Evolutionary conservation across 371 early-diverging fungal species (phyloP), one percentile per base, ranked within the genome.

Genomic region (Syncephalastrum contaminatum): DNA sequence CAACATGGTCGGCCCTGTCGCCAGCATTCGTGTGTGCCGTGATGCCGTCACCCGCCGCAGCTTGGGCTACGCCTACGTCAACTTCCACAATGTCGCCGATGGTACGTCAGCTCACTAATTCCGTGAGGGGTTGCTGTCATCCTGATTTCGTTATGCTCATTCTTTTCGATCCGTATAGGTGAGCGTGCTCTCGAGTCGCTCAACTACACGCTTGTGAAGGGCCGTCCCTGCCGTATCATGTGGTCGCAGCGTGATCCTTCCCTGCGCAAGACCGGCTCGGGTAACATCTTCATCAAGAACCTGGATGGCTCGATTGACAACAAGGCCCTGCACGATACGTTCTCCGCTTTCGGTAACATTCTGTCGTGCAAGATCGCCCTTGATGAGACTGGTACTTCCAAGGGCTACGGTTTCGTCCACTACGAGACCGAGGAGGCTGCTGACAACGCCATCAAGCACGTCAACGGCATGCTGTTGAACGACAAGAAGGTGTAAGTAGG

Each of bases 211-310:
- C 76, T 84, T 72, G 87, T 98, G 73, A 95, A 94, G 85, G 94
- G 92, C 62, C 87, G 88, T 64, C 86, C 95, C 51, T 96, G 97
- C 82, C 94, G 99, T 63, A 96, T 99, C 77, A 99, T 99, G 99
- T 99, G 97, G 97, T 95, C 95, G 54, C 96, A 99, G 85, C 92
- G 99, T 60, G 97, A 99, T 81, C 99, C 99, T 22, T 84, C 95
- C 53, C 82, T 93, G 62, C 96, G 99, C 77, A 87, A 88, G 73
- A 86, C 88, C 57, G 97, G 98, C 45, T 79, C 86, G 24, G 98
- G 97, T 61, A 99, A 99, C 83, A 90, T 99, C 69, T 97, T 99
- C 79, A 99, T 99, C 85, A 99, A 99, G 88, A 99, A 99, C 90
- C 83, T 99, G 45, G 97, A 97, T 78, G 73, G 88, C 48, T 69